phyloP scores from a whole-genome alignment of 2,329 filamentous ascomycete genomes.

The Pyricularia sp. region DNA sequence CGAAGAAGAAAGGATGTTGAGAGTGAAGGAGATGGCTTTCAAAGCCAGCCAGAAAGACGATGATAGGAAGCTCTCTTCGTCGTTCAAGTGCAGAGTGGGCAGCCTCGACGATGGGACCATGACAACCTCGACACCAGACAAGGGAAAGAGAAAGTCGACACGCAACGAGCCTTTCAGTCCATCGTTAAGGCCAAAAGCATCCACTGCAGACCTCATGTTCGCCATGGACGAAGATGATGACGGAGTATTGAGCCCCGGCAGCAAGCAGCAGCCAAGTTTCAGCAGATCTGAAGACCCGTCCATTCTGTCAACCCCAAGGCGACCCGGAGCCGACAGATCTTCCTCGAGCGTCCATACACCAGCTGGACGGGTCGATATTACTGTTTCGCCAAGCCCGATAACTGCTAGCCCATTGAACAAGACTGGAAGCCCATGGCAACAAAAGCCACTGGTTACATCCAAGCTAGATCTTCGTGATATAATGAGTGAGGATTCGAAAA shows the following conservation, averaged over 20 bases:
- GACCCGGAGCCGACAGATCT: neutral
- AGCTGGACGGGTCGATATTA: neutral
- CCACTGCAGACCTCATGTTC: conserved; percentile 71
- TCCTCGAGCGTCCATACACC: neutral
- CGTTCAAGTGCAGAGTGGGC: conserved; percentile 45
- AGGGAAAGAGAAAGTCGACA: conserved; percentile 30
- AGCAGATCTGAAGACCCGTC: neutral
- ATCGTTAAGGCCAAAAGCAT: conserved; percentile 52
- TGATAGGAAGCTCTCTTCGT: conserved; percentile 47
- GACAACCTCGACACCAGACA: conserved; percentile 28
- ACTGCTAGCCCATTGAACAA: conserved; percentile 4
- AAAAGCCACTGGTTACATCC: conserved; percentile 21
- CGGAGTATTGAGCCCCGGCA: neutral
- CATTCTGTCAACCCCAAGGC: neutral
- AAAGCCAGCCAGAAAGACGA: conserved; percentile 49
- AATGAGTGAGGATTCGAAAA: conserved; percentile 46
- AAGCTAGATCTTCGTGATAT: conserved; percentile 68
- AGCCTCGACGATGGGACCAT: conserved; percentile 49
- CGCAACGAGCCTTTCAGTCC: conserved; percentile 52
- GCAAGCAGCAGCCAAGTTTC: neutral
- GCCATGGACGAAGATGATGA: conserved; percentile 71
- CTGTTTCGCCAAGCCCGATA: neutral
- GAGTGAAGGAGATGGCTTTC: conserved; percentile 66
- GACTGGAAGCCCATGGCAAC: conserved; percentile 2
- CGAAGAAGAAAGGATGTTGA: conserved; percentile 53